These are phyloP conservation scores for Aegilops longissima DNA, from an alignment of 176 grass and related monocot genomes.

Conservation along the genomic window DNA sequence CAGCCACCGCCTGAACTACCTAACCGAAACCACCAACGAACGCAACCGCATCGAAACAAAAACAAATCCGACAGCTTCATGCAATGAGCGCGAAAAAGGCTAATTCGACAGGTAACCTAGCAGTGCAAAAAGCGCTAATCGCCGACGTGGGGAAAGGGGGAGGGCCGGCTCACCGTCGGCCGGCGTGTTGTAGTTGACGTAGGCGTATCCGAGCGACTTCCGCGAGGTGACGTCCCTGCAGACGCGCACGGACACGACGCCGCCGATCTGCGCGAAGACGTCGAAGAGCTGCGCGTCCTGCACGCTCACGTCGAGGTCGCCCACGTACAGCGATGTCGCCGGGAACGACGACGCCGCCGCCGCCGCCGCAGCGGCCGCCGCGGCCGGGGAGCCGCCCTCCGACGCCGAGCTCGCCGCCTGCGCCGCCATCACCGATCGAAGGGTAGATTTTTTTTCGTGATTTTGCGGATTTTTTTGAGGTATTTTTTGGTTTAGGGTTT, in stretches of 20 bases:
- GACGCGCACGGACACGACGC: slow-evolving; percentile 88
- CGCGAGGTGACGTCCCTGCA: slow-evolving; percentile 82
- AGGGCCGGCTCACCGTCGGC: slow-evolving; percentile 55
- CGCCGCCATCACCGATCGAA: slow-evolving; percentile 28
- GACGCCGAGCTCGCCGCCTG: slow-evolving; percentile 36
- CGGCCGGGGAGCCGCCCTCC: slow-evolving; percentile 33
- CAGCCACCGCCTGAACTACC: not conserved
- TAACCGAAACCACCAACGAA: not conserved
- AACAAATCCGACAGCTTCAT: not conserved
- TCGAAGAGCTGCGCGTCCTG: slow-evolving; percentile 89
- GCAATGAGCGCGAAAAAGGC: not conserved
- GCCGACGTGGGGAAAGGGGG: not conserved
- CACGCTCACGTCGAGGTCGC: slow-evolving; percentile 82
- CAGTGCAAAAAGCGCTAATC: not conserved
- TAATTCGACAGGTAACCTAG: not conserved
- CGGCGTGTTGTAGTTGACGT: slow-evolving; percentile 90
- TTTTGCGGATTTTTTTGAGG: slow-evolving; percentile 53
- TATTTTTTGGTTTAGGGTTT: slow-evolving; percentile 60
- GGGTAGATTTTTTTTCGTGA: slow-evolving; percentile 10
- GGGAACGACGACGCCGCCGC: slow-evolving; percentile 45
- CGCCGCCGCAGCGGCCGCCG: not conserved
- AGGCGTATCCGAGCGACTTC: slow-evolving; percentile 90
- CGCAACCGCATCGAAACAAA: not conserved
- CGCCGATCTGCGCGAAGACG: slow-evolving; percentile 84
- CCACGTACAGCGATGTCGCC: slow-evolving; percentile 87